phyloP scores from a whole-genome alignment of 495 filamentous ascomycete genomes.

The Penicillium dipodomyicola region DNA sequence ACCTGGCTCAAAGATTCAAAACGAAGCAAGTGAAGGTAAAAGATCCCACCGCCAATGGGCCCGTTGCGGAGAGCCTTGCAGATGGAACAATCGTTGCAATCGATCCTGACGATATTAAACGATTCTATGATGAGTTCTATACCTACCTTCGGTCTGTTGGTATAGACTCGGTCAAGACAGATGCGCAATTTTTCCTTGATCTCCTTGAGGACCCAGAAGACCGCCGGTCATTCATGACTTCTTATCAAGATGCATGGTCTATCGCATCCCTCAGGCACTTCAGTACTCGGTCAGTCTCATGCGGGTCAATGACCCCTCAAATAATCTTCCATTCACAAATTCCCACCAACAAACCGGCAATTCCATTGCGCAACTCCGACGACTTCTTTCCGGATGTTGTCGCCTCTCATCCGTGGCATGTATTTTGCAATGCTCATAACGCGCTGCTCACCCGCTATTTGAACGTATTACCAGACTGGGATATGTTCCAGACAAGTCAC shows the following conservation, averaged over 20 bases:
- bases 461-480: slow-evolving; percentile 88
- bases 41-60: slow-evolving; percentile 54
- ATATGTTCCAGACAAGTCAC: slow-evolving; percentile 95
- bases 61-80: slow-evolving; percentile 44
- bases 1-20: slow-evolving; percentile 74
- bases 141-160: slow-evolving; percentile 65
- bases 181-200: slow-evolving; percentile 85
- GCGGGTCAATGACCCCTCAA: slow-evolving; percentile 86
- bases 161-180: slow-evolving; percentile 83
- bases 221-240: slow-evolving; percentile 62
- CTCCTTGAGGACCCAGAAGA: slow-evolving; percentile 63
- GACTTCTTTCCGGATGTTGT: slow-evolving; percentile 86
- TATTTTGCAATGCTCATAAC: slow-evolving; percentile 93
- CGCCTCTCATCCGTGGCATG: slow-evolving; percentile 84
- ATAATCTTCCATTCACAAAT: slow-evolving; percentile 81
- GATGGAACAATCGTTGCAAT: slow-evolving; percentile 56
- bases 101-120: slow-evolving; percentile 64
- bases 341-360: slow-evolving; percentile 63
- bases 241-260: slow-evolving; percentile 87
- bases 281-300: slow-evolving; percentile 73
- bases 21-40: slow-evolving; percentile 63
- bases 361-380: slow-evolving; percentile 82
- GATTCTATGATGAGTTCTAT: slow-evolving; percentile 93
- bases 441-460: slow-evolving; percentile 72
- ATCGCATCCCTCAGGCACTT: slow-evolving; percentile 75